Percentiles rank a stretch among this genome's conserved stretches.
phyloP scores from a whole-genome alignment of 768 basidiomycete species.

The Russula brevipes region DNA sequence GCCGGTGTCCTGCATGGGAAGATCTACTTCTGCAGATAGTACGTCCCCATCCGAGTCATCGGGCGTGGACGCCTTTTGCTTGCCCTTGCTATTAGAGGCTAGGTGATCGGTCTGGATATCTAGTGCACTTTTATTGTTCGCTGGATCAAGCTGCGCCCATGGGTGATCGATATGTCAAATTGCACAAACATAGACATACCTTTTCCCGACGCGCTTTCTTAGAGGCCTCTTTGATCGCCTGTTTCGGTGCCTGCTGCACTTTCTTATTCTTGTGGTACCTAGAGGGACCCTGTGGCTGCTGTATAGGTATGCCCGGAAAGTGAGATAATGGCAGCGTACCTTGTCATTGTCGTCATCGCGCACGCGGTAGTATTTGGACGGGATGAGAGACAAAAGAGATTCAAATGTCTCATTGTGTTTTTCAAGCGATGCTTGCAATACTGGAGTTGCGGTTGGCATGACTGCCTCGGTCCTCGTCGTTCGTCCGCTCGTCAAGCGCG shows the following conservation, averaged over 20 bases:
- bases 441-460: conserved; percentile 23
- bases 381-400: conserved; percentile 75
- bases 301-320: background rate
- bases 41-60: conserved; percentile 31
- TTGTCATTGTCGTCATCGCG: conserved; percentile 62
- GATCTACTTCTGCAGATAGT: conserved; percentile 39
- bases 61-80: conserved; percentile 42
- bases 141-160: conserved; percentile 77
- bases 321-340: conserved; percentile 35
- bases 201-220: conserved; percentile 87
- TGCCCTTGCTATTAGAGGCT: conserved; percentile 37
- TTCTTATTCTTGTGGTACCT: conserved; percentile 88
- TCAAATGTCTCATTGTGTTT: conserved; percentile 86
- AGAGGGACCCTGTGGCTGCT: conserved; percentile 41
- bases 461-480: background rate
- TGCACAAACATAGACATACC: conserved; percentile 38
- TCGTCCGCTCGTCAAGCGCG: background rate
- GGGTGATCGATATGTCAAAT: background rate
- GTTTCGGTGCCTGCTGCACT: conserved; percentile 69
- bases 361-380: conserved; percentile 82
- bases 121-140: conserved; percentile 72
- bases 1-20: conserved; percentile 29
- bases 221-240: conserved; percentile 81
- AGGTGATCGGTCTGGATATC: conserved; percentile 39
- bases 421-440: conserved; percentile 62